Evolutionary conservation across 1,284 basidiomycete genomes (phyloP).

Genomic region (Coniophora puteana): DNA sequence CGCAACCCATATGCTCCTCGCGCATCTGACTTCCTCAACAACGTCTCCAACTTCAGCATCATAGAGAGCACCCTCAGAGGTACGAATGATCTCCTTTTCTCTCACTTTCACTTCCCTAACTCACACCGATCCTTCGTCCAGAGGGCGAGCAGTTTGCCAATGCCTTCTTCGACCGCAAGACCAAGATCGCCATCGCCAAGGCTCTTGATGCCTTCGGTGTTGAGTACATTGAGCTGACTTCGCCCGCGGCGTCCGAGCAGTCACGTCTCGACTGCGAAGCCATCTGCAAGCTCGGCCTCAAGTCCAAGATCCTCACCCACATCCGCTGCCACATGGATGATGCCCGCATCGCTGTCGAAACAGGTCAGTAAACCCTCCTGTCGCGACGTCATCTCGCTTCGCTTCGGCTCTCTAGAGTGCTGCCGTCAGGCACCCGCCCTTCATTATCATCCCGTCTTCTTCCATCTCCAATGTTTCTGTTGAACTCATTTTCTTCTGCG

Average conservation of each 20-base stretch:
- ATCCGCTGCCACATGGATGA: slow-evolving; percentile 99
- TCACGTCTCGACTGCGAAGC: slow-evolving; percentile 94
- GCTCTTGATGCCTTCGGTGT: slow-evolving; percentile 97
- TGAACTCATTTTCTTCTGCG: slow-evolving; percentile 10
- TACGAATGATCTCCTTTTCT: too few species aligned
- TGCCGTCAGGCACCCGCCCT: not conserved
- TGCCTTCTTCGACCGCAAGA: slow-evolving; percentile 99
- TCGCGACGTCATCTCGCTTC: slow-evolving; percentile 5
- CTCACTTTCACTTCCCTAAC: not conserved
- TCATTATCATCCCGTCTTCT: not conserved
- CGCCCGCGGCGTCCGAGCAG: slow-evolving; percentile 97
- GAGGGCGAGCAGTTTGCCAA: slow-evolving; percentile 99
- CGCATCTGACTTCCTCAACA: slow-evolving; percentile 89
- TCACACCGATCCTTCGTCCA: slow-evolving; percentile 27
- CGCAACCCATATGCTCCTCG: slow-evolving; percentile 84
- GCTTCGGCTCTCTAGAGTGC: not conserved
- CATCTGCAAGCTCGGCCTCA: slow-evolving; percentile 98
- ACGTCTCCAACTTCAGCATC: slow-evolving; percentile 92
- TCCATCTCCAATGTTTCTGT: not conserved
- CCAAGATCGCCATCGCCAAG: slow-evolving; percentile 99
- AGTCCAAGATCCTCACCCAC: slow-evolving; percentile 97
- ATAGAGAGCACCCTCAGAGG: slow-evolving; percentile 96
- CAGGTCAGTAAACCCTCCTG: too few species aligned
- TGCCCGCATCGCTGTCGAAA: slow-evolving; percentile 97
- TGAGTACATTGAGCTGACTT: slow-evolving; percentile 99